A percentile compares a stretch with the other conserved stretches of the same genome.
Conservation (phyloP, 2,329 filamentous ascomycete genomes). For the Aspergillus pseudonomiae region DNA sequence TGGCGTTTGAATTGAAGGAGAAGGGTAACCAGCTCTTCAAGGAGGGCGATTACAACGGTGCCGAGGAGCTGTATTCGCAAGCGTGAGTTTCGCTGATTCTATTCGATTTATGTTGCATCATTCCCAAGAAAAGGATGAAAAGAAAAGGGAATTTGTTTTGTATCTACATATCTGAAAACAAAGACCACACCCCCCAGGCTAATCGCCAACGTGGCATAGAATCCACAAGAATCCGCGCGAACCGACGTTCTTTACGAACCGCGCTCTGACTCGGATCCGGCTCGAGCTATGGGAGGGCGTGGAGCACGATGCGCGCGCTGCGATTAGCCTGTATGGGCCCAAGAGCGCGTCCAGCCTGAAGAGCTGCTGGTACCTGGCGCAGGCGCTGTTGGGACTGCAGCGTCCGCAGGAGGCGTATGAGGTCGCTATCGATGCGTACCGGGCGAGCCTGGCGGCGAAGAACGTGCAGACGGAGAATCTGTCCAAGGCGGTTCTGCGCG, state of each 20-base stretch:
- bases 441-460: constrained; percentile 63
- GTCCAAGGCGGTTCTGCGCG: constrained; percentile 72
- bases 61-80: constrained; percentile 51
- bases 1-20: constrained; percentile 46
- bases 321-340: constrained; percentile 65
- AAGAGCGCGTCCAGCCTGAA: constrained; percentile 69
- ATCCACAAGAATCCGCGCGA: constrained; percentile 79
- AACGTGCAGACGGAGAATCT: constrained; percentile 72
- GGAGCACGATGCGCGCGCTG: constrained; percentile 75
- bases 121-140: background rate
- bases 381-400: constrained; percentile 76
- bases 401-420: constrained; percentile 73
- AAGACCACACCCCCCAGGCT: background rate
- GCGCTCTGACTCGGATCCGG: constrained; percentile 79
- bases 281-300: constrained; percentile 73
- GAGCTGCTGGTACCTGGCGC: constrained; percentile 78
- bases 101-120: background rate
- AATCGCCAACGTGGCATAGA: constrained; percentile 43
- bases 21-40: constrained; percentile 52
- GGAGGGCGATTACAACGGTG: constrained; percentile 47
- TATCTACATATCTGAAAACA: background rate
- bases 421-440: constrained; percentile 73
- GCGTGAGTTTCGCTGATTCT: constrained; percentile 37
- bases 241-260: constrained; percentile 83
- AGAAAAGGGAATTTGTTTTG: background rate